Conservation (phyloP, 2,329 filamentous ascomycete species). For the Endothia cerciana region DNA sequence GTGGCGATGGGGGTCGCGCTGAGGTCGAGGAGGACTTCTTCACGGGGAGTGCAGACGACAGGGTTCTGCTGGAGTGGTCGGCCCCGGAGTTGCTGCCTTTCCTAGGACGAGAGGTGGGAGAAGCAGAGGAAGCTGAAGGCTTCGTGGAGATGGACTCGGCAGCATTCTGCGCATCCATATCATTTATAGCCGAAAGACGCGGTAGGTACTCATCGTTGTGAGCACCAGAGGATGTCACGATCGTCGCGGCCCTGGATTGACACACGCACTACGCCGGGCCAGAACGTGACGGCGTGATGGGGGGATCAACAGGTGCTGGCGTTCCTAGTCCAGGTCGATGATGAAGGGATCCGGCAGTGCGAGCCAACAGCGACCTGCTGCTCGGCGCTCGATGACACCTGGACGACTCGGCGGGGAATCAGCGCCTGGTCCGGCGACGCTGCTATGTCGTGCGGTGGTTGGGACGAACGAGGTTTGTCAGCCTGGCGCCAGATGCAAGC, state of each 20-base stretch:
- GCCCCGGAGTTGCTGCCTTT: conserved; percentile 33
- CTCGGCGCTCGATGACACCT: background rate
- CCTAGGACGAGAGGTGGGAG: conserved; percentile 2
- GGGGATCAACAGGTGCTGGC: background rate
- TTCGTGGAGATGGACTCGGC: conserved; percentile 64
- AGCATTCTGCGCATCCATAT: conserved; percentile 72
- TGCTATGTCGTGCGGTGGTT: too few relatives aligned
- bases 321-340: background rate
- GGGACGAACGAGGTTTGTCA: background rate
- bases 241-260: conserved; percentile 5
- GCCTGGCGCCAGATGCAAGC: background rate
- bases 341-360: background rate
- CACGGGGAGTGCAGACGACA: conserved; percentile 30
- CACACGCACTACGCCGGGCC: conserved; percentile 10
- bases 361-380: background rate
- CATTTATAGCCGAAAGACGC: conserved; percentile 60
- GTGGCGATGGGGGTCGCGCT: conserved; percentile 31
- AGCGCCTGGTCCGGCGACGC: too few relatives aligned
- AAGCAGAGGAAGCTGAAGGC: conserved; percentile 39
- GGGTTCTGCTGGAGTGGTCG: conserved; percentile 39
- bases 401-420: too few relatives aligned
- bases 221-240: conserved; percentile 4
- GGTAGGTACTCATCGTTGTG: conserved; percentile 28
- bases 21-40: conserved; percentile 34
- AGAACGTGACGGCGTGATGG: conserved; percentile 3